Base-by-base conservation (phyloP, 2,329 filamentous ascomycete species). In the Chrysosporium keratinophilum region DNA sequence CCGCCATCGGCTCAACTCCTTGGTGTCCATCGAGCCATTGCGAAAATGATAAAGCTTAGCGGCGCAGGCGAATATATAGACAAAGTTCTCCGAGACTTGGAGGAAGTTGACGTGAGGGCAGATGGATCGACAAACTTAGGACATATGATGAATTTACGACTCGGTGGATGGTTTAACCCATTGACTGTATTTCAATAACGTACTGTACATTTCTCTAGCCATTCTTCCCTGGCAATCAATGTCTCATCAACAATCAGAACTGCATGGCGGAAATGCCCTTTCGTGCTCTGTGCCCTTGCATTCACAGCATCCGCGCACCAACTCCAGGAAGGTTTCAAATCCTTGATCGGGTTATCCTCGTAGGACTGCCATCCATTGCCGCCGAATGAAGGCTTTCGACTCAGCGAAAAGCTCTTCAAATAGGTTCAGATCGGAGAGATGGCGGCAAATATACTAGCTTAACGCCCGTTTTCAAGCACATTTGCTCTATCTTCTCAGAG, bases 351-450 rank as follows among this genome's bases (percentile, higher is more conserved):
- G 59, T 48, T 57, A 54, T 60, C 51, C 56, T 59, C 46, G 49
- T 57, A 62, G 19, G 50, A 47, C 41, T 59, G 54, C n/a, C n/a
- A n/a, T n/a, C 61, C 60, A 68, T 37, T 63, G 56, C 52, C 58
- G 60, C 56, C 63, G 65, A 35, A 71, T 67, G 52, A 63, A 68
- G 23, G 56, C 58, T 54, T 71, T 70, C 6, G 70, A 57, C 52
- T 67, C 64, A n/a, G 62, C 55, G 60, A 71, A 71, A 51, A 67
- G 65, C 57, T 69, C 64, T 57, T 70, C 62, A 56, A 71, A 68
- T 23, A 63, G 65, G 57, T 70, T 69, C 4, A 69, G 58, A 57
- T 69, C 63, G 19, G 65, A 67, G 40, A 63, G 70, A 55, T 70
- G 62, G 67, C 35, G 67, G 63, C 28, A 70, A 54, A 59, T 65